A percentile compares a stretch with the other conserved stretches of the same genome.
Evolutionary conservation across 305 asterid genomes (phyloP).

Genomic region (Fraxinus latifolia): DNA sequence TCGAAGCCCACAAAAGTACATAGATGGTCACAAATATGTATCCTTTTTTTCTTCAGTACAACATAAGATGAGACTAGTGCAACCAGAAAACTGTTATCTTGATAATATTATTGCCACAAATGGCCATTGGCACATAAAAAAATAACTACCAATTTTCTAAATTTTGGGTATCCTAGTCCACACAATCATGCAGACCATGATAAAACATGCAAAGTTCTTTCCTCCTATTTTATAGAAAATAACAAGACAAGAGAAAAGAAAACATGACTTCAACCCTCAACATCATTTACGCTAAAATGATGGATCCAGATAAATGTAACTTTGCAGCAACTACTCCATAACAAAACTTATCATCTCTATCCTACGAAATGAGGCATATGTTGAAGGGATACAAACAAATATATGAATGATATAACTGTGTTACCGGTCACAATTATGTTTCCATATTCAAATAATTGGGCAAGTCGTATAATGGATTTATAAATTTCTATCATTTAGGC

Average conservation of each 20-base stretch:
- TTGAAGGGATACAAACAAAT: background rate
- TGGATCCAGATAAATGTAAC: background rate
- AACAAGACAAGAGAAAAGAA: background rate
- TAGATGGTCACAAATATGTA: background rate
- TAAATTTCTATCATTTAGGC: background rate
- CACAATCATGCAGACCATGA: background rate
- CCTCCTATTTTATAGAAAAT: background rate
- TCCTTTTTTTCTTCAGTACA: background rate
- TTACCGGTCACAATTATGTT: background rate
- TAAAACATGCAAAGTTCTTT: background rate
- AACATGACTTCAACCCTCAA: background rate
- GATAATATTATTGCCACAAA: background rate
- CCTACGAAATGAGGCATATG: background rate
- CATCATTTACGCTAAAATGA: background rate
- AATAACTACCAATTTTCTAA: background rate
- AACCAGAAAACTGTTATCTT: background rate
- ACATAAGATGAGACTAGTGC: background rate
- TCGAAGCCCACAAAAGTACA: background rate
- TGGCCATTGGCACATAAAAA: background rate
- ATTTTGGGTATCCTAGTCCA: background rate
- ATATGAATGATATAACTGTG: background rate
- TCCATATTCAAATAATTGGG: background rate
- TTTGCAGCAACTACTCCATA: background rate
- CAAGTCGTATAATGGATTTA: background rate
- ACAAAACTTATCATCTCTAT: background rate